Conservation (phyloP, 2,329 filamentous ascomycete genomes). For the Fusarium transvaalense region DNA sequence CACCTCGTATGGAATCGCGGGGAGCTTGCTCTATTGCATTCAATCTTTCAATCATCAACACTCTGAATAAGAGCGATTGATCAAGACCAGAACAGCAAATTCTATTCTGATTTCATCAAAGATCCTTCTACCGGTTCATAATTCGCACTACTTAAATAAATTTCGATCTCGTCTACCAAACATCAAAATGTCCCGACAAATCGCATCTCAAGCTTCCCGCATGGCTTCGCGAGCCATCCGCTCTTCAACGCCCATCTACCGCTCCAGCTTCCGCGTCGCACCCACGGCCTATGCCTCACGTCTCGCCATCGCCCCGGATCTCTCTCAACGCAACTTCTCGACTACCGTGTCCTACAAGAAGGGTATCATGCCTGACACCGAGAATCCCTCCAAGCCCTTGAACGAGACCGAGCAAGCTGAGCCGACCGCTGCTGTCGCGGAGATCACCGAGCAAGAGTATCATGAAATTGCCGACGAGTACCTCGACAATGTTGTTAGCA, state of each 20-base stretch:
- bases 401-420: slow-evolving; percentile 54
- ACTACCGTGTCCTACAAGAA: slow-evolving; percentile 51
- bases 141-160: not conserved
- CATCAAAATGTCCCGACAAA: slow-evolving; percentile 51
- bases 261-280: slow-evolving; percentile 40
- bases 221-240: slow-evolving; percentile 53
- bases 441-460: slow-evolving; percentile 78
- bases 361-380: slow-evolving; percentile 71
- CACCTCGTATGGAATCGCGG: slow-evolving; percentile 22
- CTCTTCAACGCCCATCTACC: slow-evolving; percentile 40
- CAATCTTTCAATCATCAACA: slow-evolving; percentile 24
- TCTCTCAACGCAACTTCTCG: slow-evolving; percentile 49
- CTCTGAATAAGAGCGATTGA: slow-evolving; percentile 25
- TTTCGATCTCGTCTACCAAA: slow-evolving; percentile 3
- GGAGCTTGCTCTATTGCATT: slow-evolving; percentile 28
- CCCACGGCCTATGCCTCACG: slow-evolving; percentile 18
- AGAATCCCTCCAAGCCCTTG: slow-evolving; percentile 63
- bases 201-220: slow-evolving; percentile 55
- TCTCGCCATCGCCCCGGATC: slow-evolving; percentile 18
- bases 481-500: slow-evolving; percentile 68
- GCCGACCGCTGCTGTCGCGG: slow-evolving; percentile 63
- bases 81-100: slow-evolving; percentile 2
- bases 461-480: slow-evolving; percentile 82
- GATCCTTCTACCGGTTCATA: not conserved
- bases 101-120: not conserved